Percentiles rank a stretch among this genome's conserved stretches.
These are phyloP conservation scores for Prunus dulcis DNA, from an alignment of 306 rosid genomes.

Conservation along the genomic window DNA sequence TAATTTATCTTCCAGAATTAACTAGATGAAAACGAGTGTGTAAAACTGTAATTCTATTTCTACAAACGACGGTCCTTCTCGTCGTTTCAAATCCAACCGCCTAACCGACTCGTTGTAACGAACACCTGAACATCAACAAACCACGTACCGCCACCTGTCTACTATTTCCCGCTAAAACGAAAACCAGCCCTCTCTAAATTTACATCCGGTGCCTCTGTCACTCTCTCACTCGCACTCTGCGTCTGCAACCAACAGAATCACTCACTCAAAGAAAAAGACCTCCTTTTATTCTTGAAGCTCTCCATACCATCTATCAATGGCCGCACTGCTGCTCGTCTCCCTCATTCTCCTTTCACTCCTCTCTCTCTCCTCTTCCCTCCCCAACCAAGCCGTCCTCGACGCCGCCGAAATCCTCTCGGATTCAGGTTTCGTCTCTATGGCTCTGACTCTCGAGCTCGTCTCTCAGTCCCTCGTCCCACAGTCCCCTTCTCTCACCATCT, in stretches of 20 bases:
- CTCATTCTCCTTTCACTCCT: conserved; percentile 24
- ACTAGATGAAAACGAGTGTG: no score
- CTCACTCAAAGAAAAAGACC: background rate
- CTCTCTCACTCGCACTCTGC: conserved; percentile 3
- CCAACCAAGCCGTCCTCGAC: conserved; percentile 43
- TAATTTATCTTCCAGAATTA: no score
- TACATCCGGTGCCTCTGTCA: background rate
- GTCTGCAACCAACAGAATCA: background rate
- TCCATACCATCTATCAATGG: conserved; percentile 44
- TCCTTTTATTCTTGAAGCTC: conserved; percentile 2
- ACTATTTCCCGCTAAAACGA: conserved; percentile 16
- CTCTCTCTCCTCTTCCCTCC: conserved; percentile 38
- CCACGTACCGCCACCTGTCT: background rate
- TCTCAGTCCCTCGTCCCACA: conserved; percentile 39
- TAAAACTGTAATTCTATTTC: no score
- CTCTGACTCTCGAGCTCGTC: conserved; percentile 61
- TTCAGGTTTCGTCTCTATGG: conserved; percentile 67
- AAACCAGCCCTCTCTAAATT: background rate
- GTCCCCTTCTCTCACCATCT: conserved; percentile 65
- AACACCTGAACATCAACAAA: background rate
- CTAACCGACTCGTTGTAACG: background rate
- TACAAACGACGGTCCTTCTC: background rate
- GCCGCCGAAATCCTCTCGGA: conserved; percentile 72
- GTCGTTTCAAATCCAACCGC: background rate
- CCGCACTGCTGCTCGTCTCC: conserved; percentile 22